Percentiles rank a stretch among this genome's conserved stretches.
phyloP scores from a whole-genome alignment of 345 rosid species.

The Rhizophora mangle region DNA sequence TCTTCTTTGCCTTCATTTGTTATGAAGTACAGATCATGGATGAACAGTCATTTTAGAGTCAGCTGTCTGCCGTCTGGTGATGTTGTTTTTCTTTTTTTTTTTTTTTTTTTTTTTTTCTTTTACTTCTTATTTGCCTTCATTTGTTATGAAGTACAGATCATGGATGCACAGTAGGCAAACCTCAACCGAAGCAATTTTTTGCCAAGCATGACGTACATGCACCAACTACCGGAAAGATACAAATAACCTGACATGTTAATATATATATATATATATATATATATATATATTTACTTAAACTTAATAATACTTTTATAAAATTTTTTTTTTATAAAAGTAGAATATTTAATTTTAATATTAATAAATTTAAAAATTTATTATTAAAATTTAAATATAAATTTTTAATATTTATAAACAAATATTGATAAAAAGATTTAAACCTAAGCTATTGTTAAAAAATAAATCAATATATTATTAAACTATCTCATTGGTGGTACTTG shows the following conservation, averaged over 20 bases:
- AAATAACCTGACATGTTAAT: not conserved
- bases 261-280: not conserved
- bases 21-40: conserved; percentile 7
- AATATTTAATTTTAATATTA: too few species aligned
- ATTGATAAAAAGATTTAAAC: too few species aligned
- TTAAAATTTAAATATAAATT: too few species aligned
- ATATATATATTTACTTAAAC: too few species aligned
- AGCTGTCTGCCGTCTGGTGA: not conserved
- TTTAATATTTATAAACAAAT: too few species aligned
- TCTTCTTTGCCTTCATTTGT: not conserved
- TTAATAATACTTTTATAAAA: too few species aligned
- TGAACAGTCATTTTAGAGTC: conserved; percentile 5
- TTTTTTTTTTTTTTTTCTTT: not conserved
- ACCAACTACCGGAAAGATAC: not conserved
- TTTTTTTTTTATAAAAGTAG: too few species aligned
- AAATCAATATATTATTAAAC: too few species aligned
- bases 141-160: not conserved
- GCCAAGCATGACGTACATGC: conserved; percentile 27
- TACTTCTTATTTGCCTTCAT: not conserved
- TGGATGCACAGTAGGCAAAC: conserved; percentile 23
- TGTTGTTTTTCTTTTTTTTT: not conserved
- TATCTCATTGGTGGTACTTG: too few species aligned
- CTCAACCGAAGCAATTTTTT: conserved; percentile 29
- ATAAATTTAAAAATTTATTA: too few species aligned
- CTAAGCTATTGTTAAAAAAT: too few species aligned